A percentile compares a stretch with the other conserved stretches of the same genome.
Evolutionary conservation across 140 eudicot genomes (phyloP).

Genomic region (Ambrosia hybrid): DNA sequence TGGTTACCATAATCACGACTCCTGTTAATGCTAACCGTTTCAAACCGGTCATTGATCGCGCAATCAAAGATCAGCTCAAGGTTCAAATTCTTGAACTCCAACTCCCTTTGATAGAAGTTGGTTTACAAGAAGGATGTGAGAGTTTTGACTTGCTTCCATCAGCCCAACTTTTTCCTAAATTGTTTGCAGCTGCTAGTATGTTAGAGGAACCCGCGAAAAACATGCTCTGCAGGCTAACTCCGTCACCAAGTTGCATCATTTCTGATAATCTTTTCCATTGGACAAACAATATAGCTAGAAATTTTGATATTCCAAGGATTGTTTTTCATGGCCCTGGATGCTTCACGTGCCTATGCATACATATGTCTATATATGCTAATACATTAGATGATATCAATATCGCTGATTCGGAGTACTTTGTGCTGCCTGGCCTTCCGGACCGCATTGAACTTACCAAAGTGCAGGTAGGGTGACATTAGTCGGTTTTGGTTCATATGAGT

Average conservation of each 20-base stretch:
- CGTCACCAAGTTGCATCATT: slow-evolving; percentile 43
- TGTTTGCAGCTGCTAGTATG: slow-evolving; percentile 27
- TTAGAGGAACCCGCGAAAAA: slow-evolving; percentile 34
- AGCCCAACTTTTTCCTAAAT: background rate
- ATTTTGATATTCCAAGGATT: slow-evolving; percentile 39
- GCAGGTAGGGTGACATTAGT: background rate
- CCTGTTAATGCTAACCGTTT: slow-evolving; percentile 41
- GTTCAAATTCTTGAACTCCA: slow-evolving; percentile 32
- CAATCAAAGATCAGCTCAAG: slow-evolving; percentile 27
- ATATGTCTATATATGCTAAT: slow-evolving; percentile 1
- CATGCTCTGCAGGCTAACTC: slow-evolving; percentile 19
- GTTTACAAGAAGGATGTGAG: slow-evolving; percentile 52
- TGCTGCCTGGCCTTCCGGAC: slow-evolving; percentile 38
- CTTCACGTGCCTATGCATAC: slow-evolving; percentile 32
- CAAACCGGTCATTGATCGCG: slow-evolving; percentile 28
- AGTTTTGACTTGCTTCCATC: slow-evolving; percentile 42
- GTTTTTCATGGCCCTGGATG: slow-evolving; percentile 49
- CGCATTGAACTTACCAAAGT: slow-evolving; percentile 35
- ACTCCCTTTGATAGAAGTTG: slow-evolving; percentile 38
- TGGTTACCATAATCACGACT: slow-evolving; percentile 45
- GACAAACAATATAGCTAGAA: slow-evolving; percentile 34
- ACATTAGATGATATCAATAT: background rate
- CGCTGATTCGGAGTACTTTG: slow-evolving; percentile 34
- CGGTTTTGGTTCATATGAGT: too few relatives aligned
- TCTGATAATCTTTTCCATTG: slow-evolving; percentile 40